These are phyloP conservation scores for Speleostelium caveatum DNA, from an alignment of 78 protist species.

Conservation along the genomic window DNA sequence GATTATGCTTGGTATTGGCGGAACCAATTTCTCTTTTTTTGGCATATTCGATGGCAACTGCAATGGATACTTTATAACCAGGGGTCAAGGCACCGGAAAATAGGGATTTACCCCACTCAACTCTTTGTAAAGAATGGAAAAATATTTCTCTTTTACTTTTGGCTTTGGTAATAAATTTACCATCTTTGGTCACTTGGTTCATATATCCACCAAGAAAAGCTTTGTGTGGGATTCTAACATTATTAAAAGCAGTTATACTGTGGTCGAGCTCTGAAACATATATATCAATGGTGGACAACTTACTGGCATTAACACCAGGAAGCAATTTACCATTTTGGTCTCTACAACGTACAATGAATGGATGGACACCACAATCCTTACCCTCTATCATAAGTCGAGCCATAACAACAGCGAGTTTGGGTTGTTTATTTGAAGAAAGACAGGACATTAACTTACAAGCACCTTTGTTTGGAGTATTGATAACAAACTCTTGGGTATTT, in stretches of 20 bases:
- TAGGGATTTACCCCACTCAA: background rate
- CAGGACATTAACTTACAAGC: background rate
- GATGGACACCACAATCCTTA: background rate
- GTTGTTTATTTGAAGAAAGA: background rate
- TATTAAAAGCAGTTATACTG: background rate
- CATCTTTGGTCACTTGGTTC: background rate
- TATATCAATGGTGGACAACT: background rate
- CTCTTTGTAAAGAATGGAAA: background rate
- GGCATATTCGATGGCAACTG: background rate
- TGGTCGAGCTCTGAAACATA: background rate
- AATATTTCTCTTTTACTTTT: background rate
- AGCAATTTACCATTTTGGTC: background rate
- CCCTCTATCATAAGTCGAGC: background rate
- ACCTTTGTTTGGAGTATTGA: conserved; percentile 52
- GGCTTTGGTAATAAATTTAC: background rate
- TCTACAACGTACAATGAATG: background rate
- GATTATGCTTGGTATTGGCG: background rate
- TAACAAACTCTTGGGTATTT: conserved; percentile 72
- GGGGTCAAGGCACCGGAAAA: background rate
- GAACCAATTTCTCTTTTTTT: background rate
- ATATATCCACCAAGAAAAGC: background rate
- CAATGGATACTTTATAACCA: background rate
- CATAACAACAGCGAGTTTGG: background rate
- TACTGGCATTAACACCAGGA: background rate
- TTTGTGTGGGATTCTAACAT: background rate